Evolutionary conservation across 371 early-diverging fungal species (phyloP).

Genomic region (Nematocida major): DNA sequence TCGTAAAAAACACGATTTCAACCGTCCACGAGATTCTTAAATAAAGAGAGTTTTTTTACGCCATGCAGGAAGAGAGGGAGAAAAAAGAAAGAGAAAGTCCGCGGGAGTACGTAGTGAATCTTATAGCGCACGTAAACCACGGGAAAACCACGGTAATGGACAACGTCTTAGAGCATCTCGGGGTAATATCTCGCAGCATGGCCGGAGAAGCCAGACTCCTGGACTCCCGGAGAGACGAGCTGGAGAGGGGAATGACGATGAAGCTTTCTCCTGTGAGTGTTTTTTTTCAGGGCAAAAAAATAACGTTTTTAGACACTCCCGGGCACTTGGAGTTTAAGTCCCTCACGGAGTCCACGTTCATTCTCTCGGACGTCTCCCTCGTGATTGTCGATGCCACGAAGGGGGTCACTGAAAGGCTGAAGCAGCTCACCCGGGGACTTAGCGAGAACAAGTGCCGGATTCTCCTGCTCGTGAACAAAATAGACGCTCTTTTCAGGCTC

Average conservation of each 20-base stretch:
- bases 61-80: background rate
- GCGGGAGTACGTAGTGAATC: constrained; percentile 61
- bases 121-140: constrained; percentile 94
- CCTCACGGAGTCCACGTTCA: constrained; percentile 85
- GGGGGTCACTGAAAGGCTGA: constrained; percentile 70
- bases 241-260: constrained; percentile 97
- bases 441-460: background rate
- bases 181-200: constrained; percentile 83
- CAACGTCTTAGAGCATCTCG: constrained; percentile 84
- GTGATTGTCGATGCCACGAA: constrained; percentile 93
- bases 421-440: background rate
- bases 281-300: background rate
- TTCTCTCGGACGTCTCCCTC: constrained; percentile 87
- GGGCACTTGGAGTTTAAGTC: constrained; percentile 98
- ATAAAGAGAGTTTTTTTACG: background rate
- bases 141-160: constrained; percentile 98
- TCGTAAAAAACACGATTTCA: constrained; percentile 1
- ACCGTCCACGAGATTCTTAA: background rate
- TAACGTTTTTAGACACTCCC: constrained; percentile 87
- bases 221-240: constrained; percentile 95
- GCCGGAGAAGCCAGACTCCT: constrained; percentile 95
- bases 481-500: constrained; percentile 29
- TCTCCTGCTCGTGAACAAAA: constrained; percentile 30
- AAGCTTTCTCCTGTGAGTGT: constrained; percentile 69
- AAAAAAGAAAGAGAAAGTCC: background rate